Base-by-base conservation (phyloP, 306 rosid genomes). In the Rosa lucieae region DNA sequence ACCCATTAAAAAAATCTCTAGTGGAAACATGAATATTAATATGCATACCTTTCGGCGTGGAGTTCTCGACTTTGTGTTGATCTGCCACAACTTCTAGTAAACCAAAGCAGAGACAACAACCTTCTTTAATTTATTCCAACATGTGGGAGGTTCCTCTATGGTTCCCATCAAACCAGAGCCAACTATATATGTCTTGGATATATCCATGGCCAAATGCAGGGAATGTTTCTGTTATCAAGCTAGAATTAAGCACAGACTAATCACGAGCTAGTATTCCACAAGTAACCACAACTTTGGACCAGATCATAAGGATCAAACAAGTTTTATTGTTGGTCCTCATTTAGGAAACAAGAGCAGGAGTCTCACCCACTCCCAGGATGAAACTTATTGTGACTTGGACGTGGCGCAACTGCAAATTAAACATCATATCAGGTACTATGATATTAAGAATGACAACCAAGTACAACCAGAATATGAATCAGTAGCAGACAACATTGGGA, bases 111-210 rank as follows among this genome's bases (percentile, higher is more conserved):
- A 61, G 70, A 63, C 72, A 47, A 10, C 58, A 75, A 18, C 72
- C 32, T 62, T n/a, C 12, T 65, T 63, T 39, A 6, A 75, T 43
- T 15, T 75, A 44, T 43, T 9, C n/a, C 71, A 29, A 47, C 72
- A 63, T 76, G 79, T 76, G 72, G 49, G 39, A 32, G 63, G 72
- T 63, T 76, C 58, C 20, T 75, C 71, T n/a, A 5, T 42, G 53
- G 47, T 29, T n/a, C 53, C 20, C 53, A 69, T 44, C 55, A 12
- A 23, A 26, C 18, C 26, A 21, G 49, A 76, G 72, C 35, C 79
- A 76, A 58, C 79, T 49, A 47, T 2, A 2, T 17, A 17, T 61
- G 59, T 61, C 70, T 23, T 59, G n/a, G 48, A n/a, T 43, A n/a
- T 12, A 65, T 73, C 66, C 67, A 53, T 39, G 42, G 35, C 67